These are phyloP conservation scores for Penicillium corylophilum DNA, from an alignment of 2,329 filamentous ascomycete genomes.

Conservation along the genomic window DNA sequence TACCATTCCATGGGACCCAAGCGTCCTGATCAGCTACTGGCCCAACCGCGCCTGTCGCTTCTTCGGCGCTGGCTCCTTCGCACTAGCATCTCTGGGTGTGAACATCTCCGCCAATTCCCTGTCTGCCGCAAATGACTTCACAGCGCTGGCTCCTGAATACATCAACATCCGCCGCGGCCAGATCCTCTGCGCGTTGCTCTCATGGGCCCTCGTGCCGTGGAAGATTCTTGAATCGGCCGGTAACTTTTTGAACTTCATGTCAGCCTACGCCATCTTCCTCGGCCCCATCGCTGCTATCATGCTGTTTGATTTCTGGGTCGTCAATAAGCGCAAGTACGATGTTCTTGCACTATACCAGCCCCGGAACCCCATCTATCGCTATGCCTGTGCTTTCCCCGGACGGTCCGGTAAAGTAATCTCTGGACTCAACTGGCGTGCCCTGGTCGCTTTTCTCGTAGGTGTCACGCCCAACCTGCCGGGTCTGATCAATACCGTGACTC, in stretches of 20 bases:
- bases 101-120: constrained; percentile 58
- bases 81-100: constrained; percentile 56
- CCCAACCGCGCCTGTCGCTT: constrained; percentile 44
- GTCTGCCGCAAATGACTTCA: constrained; percentile 55
- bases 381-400: constrained; percentile 32
- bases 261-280: constrained; percentile 64
- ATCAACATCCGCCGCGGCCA: constrained; percentile 59
- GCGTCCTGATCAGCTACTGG: constrained; percentile 41
- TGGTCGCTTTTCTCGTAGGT: constrained; percentile 57
- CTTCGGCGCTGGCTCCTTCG: constrained; percentile 55
- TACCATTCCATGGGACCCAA: constrained; percentile 47
- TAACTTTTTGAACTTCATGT: constrained; percentile 65
- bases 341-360: constrained; percentile 54
- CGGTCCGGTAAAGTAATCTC: constrained; percentile 22
- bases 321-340: constrained; percentile 52
- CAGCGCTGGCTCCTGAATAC: constrained; percentile 53
- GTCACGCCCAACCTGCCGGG: constrained; percentile 59
- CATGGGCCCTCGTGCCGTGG: constrained; percentile 64
- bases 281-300: constrained; percentile 64
- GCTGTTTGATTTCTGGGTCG: constrained; percentile 60
- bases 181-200: constrained; percentile 55
- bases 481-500: constrained; percentile 48
- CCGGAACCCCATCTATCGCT: constrained; percentile 49
- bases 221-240: constrained; percentile 61
- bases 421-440: constrained; percentile 61